Percentiles rank a stretch among this genome's conserved stretches.
Conservation (phyloP, 805 yeast species). For the Middelhovenomyces tepae region DNA sequence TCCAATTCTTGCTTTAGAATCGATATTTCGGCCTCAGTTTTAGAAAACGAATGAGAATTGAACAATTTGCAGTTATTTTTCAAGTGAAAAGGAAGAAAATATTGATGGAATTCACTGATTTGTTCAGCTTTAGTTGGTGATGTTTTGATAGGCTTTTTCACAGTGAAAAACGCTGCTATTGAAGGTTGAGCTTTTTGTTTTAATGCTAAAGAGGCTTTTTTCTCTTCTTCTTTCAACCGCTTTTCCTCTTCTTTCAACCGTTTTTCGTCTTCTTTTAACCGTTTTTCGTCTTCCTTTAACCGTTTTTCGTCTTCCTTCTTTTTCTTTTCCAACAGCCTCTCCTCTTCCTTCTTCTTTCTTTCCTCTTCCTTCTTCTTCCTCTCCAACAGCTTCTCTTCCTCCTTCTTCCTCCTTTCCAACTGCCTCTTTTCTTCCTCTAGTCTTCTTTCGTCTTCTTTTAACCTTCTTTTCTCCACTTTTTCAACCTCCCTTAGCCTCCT, state of each 20-base stretch:
- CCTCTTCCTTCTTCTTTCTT: conserved; percentile 13
- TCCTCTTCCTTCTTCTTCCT: conserved; percentile 14
- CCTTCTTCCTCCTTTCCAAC: conserved; percentile 16
- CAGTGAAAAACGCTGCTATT: conserved; percentile 17
- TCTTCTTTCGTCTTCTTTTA: conserved; percentile 18
- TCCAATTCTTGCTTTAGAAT: neutral
- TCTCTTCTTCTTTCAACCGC: conserved; percentile 7
- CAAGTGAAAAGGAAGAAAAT: conserved; percentile 27
- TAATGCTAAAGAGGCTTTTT: conserved; percentile 11
- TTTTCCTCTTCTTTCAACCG: conserved; percentile 12
- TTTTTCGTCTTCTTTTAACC: conserved; percentile 15
- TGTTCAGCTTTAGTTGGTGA: conserved; percentile 10
- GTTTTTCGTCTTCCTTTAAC: conserved; percentile 13
- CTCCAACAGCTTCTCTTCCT: conserved; percentile 16
- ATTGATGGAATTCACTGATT: conserved; percentile 20
- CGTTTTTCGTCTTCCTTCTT: conserved; percentile 11
- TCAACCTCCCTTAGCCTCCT: too few relatives aligned
- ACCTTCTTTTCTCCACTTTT: conserved; percentile 17
- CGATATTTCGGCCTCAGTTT: conserved; percentile 9
- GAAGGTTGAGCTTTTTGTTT: conserved; percentile 15
- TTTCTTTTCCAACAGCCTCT: conserved; percentile 13
- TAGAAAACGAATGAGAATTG: conserved; percentile 10
- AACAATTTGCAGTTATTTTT: conserved; percentile 19
- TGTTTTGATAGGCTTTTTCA: conserved; percentile 6
- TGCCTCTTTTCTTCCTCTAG: conserved; percentile 13